Evolutionary conservation across 345 rosid species (phyloP).

Genomic region (Salix exigua): DNA sequence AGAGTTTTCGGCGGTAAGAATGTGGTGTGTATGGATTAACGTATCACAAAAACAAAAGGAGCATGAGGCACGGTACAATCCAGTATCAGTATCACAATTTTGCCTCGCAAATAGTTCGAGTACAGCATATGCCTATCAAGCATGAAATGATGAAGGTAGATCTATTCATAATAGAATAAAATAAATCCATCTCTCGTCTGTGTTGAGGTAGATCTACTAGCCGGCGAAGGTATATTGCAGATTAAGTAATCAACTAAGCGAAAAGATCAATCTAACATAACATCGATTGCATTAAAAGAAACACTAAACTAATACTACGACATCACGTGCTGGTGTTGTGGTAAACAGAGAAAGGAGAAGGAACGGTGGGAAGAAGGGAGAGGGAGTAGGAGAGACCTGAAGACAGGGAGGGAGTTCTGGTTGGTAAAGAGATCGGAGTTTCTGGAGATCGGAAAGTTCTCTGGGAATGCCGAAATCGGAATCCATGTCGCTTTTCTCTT

Average conservation of each 20-base stretch:
- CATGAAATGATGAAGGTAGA: background rate
- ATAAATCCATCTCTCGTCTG: background rate
- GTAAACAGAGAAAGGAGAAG: background rate
- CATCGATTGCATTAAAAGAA: background rate
- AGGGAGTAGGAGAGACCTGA: slow-evolving; percentile 42
- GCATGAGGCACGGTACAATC: background rate
- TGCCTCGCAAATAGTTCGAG: background rate
- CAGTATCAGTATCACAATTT: background rate
- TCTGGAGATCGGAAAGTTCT: slow-evolving; percentile 86
- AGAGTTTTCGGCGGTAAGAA: too few species aligned
- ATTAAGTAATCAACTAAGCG: background rate
- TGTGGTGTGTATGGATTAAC: too few species aligned
- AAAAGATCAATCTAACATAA: background rate
- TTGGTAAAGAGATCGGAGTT: slow-evolving; percentile 70
- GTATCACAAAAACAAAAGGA: too few species aligned
- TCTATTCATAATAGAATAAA: too few species aligned
- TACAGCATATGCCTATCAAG: background rate
- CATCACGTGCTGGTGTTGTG: background rate
- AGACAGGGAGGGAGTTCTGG: slow-evolving; percentile 94
- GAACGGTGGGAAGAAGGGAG: background rate
- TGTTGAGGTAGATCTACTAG: background rate
- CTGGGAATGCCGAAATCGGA: slow-evolving; percentile 93
- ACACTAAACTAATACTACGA: background rate
- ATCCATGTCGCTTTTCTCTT: slow-evolving; percentile 47
- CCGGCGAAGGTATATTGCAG: background rate